These are phyloP conservation scores for Populus ilicifolia DNA, from an alignment of 345 rosid genomes.

Conservation along the genomic window DNA sequence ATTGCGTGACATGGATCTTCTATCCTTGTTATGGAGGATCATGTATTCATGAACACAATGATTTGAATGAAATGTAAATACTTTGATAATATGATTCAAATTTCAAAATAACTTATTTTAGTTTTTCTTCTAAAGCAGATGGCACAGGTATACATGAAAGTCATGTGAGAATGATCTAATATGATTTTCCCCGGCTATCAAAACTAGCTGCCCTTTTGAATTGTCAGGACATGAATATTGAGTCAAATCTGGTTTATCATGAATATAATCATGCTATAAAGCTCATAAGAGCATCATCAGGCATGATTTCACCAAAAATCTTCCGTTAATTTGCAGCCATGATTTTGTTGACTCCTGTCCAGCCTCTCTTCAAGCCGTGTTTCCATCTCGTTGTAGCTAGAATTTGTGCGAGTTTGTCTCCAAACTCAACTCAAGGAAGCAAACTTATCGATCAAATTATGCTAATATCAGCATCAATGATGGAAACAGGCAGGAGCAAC, in stretches of 20 bases:
- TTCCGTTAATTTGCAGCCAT: too few species aligned
- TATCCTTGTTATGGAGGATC: conserved; percentile 20
- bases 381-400: too few species aligned
- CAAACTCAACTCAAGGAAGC: too few species aligned
- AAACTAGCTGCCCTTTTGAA: neutral
- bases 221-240: neutral
- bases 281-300: neutral
- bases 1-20: conserved; percentile 29
- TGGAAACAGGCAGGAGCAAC: too few species aligned
- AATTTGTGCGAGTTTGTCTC: too few species aligned
- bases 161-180: neutral
- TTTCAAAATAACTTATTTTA: neutral
- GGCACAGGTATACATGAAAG: neutral
- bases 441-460: too few species aligned
- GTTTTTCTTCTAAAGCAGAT: neutral
- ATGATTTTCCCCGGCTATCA: too few species aligned
- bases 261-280: neutral
- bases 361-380: too few species aligned
- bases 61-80: conserved; percentile 26
- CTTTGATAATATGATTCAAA: conserved; percentile 6
- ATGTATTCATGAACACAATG: conserved; percentile 33
- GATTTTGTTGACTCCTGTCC: too few species aligned
- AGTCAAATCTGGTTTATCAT: neutral
- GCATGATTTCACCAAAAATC: too few species aligned
- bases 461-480: too few species aligned